Evolutionary conservation across 225 moss, liverwort and hornwort genomes (phyloP).

Genomic region (Polytrichum formosum): DNA sequence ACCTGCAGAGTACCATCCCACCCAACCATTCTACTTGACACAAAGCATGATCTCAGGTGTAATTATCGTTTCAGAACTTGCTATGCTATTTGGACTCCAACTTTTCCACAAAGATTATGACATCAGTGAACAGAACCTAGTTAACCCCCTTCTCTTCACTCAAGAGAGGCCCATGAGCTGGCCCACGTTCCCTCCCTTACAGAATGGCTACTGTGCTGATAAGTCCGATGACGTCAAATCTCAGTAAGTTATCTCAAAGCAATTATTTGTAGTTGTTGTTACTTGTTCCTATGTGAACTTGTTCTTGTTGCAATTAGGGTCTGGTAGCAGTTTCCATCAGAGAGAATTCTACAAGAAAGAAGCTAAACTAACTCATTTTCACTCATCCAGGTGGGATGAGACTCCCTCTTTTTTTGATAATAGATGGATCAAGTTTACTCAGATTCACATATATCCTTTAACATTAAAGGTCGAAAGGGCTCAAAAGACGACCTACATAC

Average conservation of each 20-base stretch:
- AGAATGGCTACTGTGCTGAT: slow-evolving; percentile 48
- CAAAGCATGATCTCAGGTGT: slow-evolving; percentile 31
- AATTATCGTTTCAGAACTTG: slow-evolving; percentile 53
- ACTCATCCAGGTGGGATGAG: too few relatives aligned
- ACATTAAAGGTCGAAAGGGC: too few relatives aligned
- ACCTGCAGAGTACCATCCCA: slow-evolving; percentile 36
- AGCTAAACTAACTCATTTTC: too few relatives aligned
- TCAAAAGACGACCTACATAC: too few relatives aligned
- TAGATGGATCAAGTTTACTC: too few relatives aligned
- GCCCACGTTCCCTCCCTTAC: slow-evolving; percentile 51
- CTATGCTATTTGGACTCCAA: slow-evolving; percentile 64
- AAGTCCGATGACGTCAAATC: slow-evolving; percentile 45
- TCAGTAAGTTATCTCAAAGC: slow-evolving; percentile 31
- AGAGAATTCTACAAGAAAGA: too few relatives aligned
- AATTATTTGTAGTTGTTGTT: too few relatives aligned
- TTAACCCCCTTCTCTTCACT: slow-evolving; percentile 51
- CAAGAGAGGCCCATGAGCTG: slow-evolving; percentile 60
- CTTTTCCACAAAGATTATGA: slow-evolving; percentile 55
- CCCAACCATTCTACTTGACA: slow-evolving; percentile 26
- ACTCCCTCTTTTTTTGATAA: too few relatives aligned
- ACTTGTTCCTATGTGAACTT: too few relatives aligned
- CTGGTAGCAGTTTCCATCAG: too few relatives aligned
- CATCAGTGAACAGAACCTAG: slow-evolving; percentile 44
- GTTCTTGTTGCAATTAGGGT: too few relatives aligned
- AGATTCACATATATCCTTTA: too few relatives aligned